Evolutionary conservation across 345 rosid genomes (phyloP), one percentile per base, ranked within the genome.

Genomic region (Bruguiera gymnorhiza): DNA sequence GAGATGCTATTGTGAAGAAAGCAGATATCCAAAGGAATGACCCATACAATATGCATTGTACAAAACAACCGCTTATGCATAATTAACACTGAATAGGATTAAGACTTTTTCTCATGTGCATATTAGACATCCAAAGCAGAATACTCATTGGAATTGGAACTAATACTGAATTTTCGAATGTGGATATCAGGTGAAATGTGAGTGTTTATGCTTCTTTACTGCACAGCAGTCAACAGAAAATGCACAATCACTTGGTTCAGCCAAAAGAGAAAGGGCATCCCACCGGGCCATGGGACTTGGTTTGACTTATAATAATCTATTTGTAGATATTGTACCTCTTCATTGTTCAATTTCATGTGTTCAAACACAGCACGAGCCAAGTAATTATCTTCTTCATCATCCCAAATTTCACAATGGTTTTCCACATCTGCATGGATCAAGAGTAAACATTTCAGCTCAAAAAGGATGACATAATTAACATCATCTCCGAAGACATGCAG

Each of bases 321-420:
- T 29, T 8, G 36, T 0, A 24, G 19, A 37, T 46, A 43, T 31
- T 32, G 6, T 71, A 90, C 99, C 88, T 83, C 78, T 50, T 84
- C 76, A 76, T 76, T 81, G 37, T 76, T 88, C 84, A 95, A 77
- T 71, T 81, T 85, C 99, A 95, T 87, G 63, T 84, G 83, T 77
- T 90, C 89, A 65, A 60, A 84, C 51, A 90, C 92, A 20, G 88
- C 90, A 76, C 36, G 57, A 21, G 96, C 96, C 87, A 95, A 84
- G 79, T 92, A 92, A 69, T 88, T 90, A 83, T 90, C 98, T 83
- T 88, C 92, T 71, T 83, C 82, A 52, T 90, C 97, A 76, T 90
- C 97, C 96, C 97, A 95, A 56, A 75, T 76, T 76, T 81, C 82
- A 26, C 76, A 27, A 60, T 55, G 32, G 57, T 48, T 63, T 76